Base-by-base conservation (phyloP, 2,329 filamentous ascomycete species). In the Sarocladiaceae sp. region DNA sequence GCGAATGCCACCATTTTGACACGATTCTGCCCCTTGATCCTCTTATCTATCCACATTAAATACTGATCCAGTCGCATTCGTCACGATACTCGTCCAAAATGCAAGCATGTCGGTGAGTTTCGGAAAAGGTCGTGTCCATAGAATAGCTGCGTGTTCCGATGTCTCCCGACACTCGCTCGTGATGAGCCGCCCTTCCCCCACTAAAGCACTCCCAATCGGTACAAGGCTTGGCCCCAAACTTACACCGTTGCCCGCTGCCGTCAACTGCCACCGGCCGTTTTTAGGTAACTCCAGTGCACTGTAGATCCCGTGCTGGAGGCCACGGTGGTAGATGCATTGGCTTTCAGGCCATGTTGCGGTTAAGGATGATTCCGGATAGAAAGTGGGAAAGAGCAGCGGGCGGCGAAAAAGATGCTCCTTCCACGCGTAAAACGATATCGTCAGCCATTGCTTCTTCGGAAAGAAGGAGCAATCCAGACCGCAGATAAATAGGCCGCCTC, bases 351-450 rank as follows among this genome's bases (percentile, higher is more conserved):
- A 23, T 22, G 12, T n/a, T 17, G 35, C 6, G 7, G 35, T 8
- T 6, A n/a, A 26, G 40, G 40, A 44, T 12, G 40, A 44, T 44
- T 13, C 28, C 40, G 40, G 40, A 44, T 17, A 26, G 17, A 26
- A 44, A 25, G 40, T n/a, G 40, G 40, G 23, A 25, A 26, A 20
- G 37, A 40, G 15, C 37, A 23, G 20, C 37, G 37, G 20, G 20
- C 37, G 37, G 37, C 37, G 37, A 40, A 40, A 40, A 40, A 8
- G 37, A 22, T 7, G 40, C 28, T 44, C 40, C 40, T 44, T 25
- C 20, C 23, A 15, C 28, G 37, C 20, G n/a, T 23, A 20, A 23
- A 40, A 6, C 37, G 17, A 22, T 40, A 4, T 23, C 40, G 20
- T 44, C 15, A 10, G 10, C 6, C 11, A 6, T 40, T 23, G 7